Conservation (phyloP, 2,329 filamentous ascomycete genomes). For the Colletotrichum sp. region DNA sequence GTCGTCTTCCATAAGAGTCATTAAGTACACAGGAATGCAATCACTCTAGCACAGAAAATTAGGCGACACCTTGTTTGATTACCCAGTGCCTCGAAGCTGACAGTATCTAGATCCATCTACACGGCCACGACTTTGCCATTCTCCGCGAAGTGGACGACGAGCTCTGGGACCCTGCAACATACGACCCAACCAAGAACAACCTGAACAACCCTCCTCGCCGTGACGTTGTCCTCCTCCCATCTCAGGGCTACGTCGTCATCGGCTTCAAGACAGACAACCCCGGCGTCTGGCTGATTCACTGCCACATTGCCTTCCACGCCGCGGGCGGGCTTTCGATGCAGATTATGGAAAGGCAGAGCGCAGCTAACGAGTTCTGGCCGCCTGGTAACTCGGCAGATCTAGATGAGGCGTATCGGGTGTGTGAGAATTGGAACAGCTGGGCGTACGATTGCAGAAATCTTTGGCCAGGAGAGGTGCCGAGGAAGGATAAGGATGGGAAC, state of each 20-base stretch:
- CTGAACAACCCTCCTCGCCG: slow-evolving; percentile 53
- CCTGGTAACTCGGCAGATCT: background rate
- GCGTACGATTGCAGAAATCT: slow-evolving; percentile 12
- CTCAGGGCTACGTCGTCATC: slow-evolving; percentile 49
- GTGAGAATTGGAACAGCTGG: slow-evolving; percentile 9
- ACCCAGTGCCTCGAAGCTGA: slow-evolving; percentile 32
- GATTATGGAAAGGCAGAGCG: background rate
- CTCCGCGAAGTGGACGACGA: slow-evolving; percentile 32
- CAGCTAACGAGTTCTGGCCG: background rate
- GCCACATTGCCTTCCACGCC: slow-evolving; percentile 53
- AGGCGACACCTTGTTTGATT: too few relatives aligned
- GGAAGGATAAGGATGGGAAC: background rate
- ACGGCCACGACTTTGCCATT: slow-evolving; percentile 55
- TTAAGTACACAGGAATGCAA: too few relatives aligned
- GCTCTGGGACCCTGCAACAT: slow-evolving; percentile 2
- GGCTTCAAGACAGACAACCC: slow-evolving; percentile 55
- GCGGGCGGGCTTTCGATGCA: slow-evolving; percentile 25
- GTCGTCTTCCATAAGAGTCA: too few relatives aligned
- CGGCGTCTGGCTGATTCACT: slow-evolving; percentile 54
- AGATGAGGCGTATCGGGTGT: background rate
- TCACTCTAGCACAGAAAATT: too few relatives aligned
- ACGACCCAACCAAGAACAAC: slow-evolving; percentile 30
- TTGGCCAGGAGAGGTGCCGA: background rate
- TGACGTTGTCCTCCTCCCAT: slow-evolving; percentile 53
- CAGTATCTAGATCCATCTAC: slow-evolving; percentile 49